Evolutionary conservation across 2,329 filamentous ascomycete species (phyloP), one percentile per base, ranked within the genome.

Genomic region (Sclerotiophoma versabilis): DNA sequence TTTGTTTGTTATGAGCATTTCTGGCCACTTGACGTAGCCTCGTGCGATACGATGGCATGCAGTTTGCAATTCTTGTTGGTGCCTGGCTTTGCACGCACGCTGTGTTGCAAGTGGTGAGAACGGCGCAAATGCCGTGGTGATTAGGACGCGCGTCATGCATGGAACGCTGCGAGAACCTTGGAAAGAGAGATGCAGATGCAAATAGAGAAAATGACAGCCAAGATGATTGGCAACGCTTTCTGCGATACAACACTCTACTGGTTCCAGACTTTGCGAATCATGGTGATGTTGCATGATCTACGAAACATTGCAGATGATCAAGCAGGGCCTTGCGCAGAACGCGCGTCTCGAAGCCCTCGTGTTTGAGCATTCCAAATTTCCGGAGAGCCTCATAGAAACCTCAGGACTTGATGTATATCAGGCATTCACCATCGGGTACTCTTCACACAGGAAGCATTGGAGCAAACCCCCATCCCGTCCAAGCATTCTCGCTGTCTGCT

Each of bases 1-100:
- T 59, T 54, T 39, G 29, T 60, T 64, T 69, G 59, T 68, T 51
- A 73, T 54, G 68, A 64, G 61, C 66, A 62, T 58, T 56, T 46
- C 11, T 37, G 45, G 56, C 41, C 42, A 56, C 36, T 51, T n/a
- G 53, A 51, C 10, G 30, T 47, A 51, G 50, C 49, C 41, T 47
- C 43, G 61, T 57, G 63, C 42, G 58, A 59, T 44, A 56, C 45
- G 61, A 62, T 48, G 60, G 59, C 43, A 30, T 59, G 57, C 45
- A 63, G 53, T 44, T 45, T 43, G 57, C 49, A 48, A 49, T 49
- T 59, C 12, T 27, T 39, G 26, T 38, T 49, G 26, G 25, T 32
- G 48, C 43, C 23, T 34, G 50, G 54, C 32, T 39, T 54, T 51
- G 27, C 41, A 55, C 50, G 42, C 51, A 54, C 50, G 57, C 47